phyloP scores from a whole-genome alignment of 139 green algal species.

The Klebsormidium nitens region DNA sequence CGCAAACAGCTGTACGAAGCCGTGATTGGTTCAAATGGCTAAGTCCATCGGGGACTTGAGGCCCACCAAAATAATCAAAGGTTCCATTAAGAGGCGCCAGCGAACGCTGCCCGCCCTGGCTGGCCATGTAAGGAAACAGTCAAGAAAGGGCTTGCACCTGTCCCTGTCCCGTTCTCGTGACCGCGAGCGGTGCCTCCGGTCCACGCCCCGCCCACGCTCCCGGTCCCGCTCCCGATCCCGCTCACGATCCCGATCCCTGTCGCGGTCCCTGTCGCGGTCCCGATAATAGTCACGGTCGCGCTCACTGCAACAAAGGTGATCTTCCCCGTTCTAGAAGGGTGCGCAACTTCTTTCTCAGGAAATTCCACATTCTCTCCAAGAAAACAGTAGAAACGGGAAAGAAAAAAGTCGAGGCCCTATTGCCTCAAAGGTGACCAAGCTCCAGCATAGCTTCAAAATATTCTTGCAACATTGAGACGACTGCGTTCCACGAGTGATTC shows the following conservation, averaged over 20 bases:
- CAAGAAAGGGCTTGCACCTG: not conserved
- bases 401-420: too few relatives aligned
- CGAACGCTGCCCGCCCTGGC: too few relatives aligned
- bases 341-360: not conserved
- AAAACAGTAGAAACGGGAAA: too few relatives aligned
- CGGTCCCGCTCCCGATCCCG: not conserved
- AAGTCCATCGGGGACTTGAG: not conserved
- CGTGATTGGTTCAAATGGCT: not conserved
- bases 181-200: too few relatives aligned
- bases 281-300: not conserved
- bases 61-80: not conserved
- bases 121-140: too few relatives aligned
- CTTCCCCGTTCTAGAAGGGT: not conserved
- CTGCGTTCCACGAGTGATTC: too few relatives aligned
- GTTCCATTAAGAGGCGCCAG: too few relatives aligned
- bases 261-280: slow-evolving; percentile 9
- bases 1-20: not conserved
- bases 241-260: slow-evolving; percentile 9
- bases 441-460: too few relatives aligned
- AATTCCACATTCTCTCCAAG: not conserved
- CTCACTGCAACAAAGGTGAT: not conserved
- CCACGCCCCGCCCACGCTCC: not conserved
- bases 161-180: slow-evolving; percentile 18
- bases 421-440: too few relatives aligned
- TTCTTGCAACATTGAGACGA: too few relatives aligned